These are phyloP conservation scores for Naganishia vaughanmartiniae DNA, from an alignment of 768 basidiomycete genomes.

Conservation along the genomic window DNA sequence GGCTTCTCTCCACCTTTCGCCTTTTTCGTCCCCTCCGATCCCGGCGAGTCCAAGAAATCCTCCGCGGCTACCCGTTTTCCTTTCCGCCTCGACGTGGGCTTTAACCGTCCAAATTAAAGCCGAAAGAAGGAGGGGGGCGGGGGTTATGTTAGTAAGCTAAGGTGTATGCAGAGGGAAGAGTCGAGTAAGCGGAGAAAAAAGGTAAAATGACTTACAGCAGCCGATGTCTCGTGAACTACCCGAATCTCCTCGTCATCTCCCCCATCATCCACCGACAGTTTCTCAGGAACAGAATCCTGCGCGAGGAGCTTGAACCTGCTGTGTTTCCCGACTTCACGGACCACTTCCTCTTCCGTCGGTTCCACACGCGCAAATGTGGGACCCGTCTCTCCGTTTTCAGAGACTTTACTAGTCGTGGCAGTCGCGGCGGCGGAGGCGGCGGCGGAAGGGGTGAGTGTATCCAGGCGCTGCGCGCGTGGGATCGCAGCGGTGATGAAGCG, in stretches of 20 bases:
- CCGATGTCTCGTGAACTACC: neutral
- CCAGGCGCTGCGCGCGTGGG: conserved; percentile 38
- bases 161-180: too few species aligned
- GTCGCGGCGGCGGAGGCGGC: neutral
- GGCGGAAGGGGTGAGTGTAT: too few species aligned
- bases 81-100: neutral
- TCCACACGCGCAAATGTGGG: too few species aligned
- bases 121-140: too few species aligned
- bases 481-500: conserved; percentile 44
- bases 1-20: neutral
- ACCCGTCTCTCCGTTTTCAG: neutral
- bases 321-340: conserved; percentile 6
- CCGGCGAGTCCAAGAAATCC: conserved; percentile 11
- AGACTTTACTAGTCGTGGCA: too few species aligned
- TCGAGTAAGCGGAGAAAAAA: too few species aligned
- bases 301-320: conserved; percentile 28
- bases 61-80: conserved; percentile 21
- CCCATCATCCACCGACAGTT: neutral
- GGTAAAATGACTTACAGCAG: neutral
- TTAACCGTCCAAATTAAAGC: too few species aligned
- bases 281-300: neutral
- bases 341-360: neutral
- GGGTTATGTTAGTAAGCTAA: too few species aligned
- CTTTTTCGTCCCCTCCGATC: conserved; percentile 1
- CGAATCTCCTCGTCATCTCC: neutral